Conservation (phyloP, 768 basidiomycete species). For the Krasilnikovozyma curviuscula region DNA sequence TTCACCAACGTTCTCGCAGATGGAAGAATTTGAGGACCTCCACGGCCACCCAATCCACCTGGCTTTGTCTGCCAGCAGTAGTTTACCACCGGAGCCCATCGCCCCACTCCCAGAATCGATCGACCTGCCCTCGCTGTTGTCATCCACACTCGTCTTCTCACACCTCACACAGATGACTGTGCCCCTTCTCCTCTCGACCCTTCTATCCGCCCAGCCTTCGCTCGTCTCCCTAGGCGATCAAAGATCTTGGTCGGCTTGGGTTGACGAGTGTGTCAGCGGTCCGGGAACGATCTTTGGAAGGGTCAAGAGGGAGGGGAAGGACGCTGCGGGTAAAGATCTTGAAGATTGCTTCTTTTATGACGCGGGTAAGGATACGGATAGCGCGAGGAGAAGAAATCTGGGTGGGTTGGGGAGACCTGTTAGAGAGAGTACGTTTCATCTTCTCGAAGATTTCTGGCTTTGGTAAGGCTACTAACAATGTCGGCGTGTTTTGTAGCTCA, state of each 20-base stretch:
- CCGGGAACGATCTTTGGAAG: slow-evolving; percentile 7
- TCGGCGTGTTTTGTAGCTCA: not conserved
- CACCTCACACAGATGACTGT: slow-evolving; percentile 5
- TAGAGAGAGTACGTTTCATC: slow-evolving; percentile 6
- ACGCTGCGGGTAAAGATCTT: slow-evolving; percentile 8
- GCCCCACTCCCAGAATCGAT: not conserved
- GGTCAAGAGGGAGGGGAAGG: slow-evolving; percentile 6
- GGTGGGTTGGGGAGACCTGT: slow-evolving; percentile 8
- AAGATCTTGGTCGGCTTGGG: no score
- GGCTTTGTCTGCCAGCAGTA: no score
- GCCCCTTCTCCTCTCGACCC: not conserved
- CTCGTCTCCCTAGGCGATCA: not conserved
- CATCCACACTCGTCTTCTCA: slow-evolving; percentile 11
- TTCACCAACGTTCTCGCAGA: no score
- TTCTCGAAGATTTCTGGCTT: not conserved
- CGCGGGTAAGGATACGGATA: slow-evolving; percentile 2
- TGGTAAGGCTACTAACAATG: not conserved
- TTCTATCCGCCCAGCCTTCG: not conserved
- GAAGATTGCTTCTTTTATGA: slow-evolving; percentile 11
- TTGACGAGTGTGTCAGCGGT: no score
- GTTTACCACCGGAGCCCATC: not conserved
- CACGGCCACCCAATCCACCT: no score
- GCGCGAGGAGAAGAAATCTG: slow-evolving; percentile 1
- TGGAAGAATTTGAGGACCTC: no score
- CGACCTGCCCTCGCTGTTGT: slow-evolving; percentile 7